Evolutionary conservation across 768 basidiomycete genomes (phyloP).

Genomic region (Bullera alba): DNA sequence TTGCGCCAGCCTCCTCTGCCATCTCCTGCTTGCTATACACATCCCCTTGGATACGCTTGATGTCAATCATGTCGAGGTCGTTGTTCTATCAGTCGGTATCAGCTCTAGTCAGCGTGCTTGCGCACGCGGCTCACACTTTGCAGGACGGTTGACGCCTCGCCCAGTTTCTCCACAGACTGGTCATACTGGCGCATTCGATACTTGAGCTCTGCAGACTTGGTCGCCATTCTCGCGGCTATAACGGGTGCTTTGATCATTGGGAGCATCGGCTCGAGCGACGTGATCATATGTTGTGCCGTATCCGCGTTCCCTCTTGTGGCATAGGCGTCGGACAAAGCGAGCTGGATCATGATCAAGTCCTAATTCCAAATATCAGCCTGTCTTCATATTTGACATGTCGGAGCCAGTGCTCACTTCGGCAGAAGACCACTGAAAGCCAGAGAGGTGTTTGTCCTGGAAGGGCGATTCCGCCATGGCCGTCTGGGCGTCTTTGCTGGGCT

Average conservation of each 20-base stretch:
- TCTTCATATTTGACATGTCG: too few relatives aligned
- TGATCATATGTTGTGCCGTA: too few relatives aligned
- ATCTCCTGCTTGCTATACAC: slow-evolving; percentile 20
- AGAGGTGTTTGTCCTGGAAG: slow-evolving; percentile 48
- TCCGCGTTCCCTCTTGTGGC: too few relatives aligned
- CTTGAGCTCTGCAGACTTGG: slow-evolving; percentile 63
- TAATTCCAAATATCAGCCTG: too few relatives aligned
- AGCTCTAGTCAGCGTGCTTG: too few relatives aligned
- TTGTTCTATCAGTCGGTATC: slow-evolving; percentile 10
- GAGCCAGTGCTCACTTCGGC: slow-evolving; percentile 49
- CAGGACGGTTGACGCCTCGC: slow-evolving; percentile 16
- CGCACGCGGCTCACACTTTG: slow-evolving; percentile 4
- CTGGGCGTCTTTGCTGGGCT: slow-evolving; percentile 27
- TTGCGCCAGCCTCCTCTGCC: slow-evolving; percentile 55
- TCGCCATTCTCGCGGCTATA: slow-evolving; percentile 59
- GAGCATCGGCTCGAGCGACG: too few relatives aligned
- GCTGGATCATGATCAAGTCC: too few relatives aligned
- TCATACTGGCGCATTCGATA: slow-evolving; percentile 51
- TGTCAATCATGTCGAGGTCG: slow-evolving; percentile 29
- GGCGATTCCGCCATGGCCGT: neutral
- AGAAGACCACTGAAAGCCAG: slow-evolving; percentile 67
- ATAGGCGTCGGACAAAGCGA: too few relatives aligned
- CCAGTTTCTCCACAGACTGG: slow-evolving; percentile 46
- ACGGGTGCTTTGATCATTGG: slow-evolving; percentile 61
- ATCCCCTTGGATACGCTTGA: slow-evolving; percentile 28